A percentile compares a stretch with the other conserved stretches of the same genome.
Conservation (phyloP, 306 rosid species). For the Dryas octopetala region DNA sequence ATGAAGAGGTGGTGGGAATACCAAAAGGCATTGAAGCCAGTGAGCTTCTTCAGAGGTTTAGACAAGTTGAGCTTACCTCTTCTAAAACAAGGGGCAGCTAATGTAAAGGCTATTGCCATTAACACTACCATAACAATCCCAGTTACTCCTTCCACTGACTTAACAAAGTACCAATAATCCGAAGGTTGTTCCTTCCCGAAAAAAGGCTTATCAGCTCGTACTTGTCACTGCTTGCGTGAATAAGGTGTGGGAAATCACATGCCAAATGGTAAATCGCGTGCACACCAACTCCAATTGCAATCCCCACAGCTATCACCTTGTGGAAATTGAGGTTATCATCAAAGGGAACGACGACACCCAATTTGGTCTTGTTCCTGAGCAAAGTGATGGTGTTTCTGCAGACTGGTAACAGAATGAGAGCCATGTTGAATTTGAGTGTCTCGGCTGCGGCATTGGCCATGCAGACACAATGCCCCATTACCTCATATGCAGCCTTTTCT, state of each 20-base stretch:
- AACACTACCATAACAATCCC: constrained; percentile 51
- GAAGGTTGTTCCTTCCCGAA: constrained; percentile 47
- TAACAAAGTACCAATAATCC: constrained; percentile 49
- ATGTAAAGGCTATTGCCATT: constrained; percentile 56
- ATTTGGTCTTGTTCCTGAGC: constrained; percentile 56
- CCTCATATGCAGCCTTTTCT: constrained; percentile 32
- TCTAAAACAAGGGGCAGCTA: constrained; percentile 64
- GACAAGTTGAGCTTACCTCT: constrained; percentile 45
- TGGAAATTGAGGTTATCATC: constrained; percentile 65
- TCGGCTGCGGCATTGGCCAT: constrained; percentile 66
- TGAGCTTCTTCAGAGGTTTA: constrained; percentile 43
- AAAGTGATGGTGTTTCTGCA: constrained; percentile 63
- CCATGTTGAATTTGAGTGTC: constrained; percentile 70
- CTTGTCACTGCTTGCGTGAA: constrained; percentile 29
- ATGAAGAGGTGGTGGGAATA: constrained; percentile 71
- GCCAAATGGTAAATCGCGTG: constrained; percentile 43
- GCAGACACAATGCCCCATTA: constrained; percentile 59
- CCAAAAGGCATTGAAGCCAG: constrained; percentile 78
- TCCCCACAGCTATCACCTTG: constrained; percentile 46
- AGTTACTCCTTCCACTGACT: constrained; percentile 43
- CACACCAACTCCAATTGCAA: constrained; percentile 40
- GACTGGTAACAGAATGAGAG: constrained; percentile 53
- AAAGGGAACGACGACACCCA: constrained; percentile 44
- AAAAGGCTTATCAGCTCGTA: constrained; percentile 37
- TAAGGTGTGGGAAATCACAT: constrained; percentile 53